Base-by-base conservation (phyloP, 2,329 filamentous ascomycete species). In the Colletotrichum navitas region DNA sequence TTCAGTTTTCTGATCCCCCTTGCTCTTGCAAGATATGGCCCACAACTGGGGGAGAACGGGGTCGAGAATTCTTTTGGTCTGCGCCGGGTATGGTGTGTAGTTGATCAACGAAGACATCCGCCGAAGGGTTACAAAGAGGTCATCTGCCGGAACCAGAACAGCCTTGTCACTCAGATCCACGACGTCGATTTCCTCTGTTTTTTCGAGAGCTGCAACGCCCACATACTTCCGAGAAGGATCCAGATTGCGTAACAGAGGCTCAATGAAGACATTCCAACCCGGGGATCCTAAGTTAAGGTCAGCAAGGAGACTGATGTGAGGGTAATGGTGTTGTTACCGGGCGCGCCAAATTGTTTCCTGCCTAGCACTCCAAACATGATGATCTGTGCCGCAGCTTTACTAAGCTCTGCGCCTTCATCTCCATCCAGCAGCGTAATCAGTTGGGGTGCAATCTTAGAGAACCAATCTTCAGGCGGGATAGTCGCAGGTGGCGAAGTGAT, bases 341-440 rank as follows among this genome's bases (percentile, higher is more conserved):
- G 91, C 8, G 90, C 90, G 14, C 92, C 92, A 62, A 85, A 89
- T 34, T 87, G 83, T 75, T 86, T 91, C 69, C 87, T 88, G 3
- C 90, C 91, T 11, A 94, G 79, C 24, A 94, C 89, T 0, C 92
- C 91, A 76, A 89, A 91, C 1, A 89, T 89, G 73, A 92, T 89
- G 24, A 92, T 85, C 74, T 90, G 90, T 0, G 88, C 85, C 14
- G 89, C 88, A 14, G 86, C 89, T 76, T 85, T 89, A 59, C 85
- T 85, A 66, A 92, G 81, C 73, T 91, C 90, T 18, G 82, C 80
- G 0, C 89, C 89, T 11, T 87, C 85, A 2, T 80, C 78, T 0
- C 90, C 91, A 76, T 93, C 90, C 3, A 94, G 82, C 0, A 94
- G 83, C 11, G 78, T 76, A 55, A 90, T 80, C 1, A 94, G 80